Evolutionary conservation across 345 rosid genomes (phyloP), one percentile per base, ranked within the genome.

Genomic region (Anastatica hierochuntica): DNA sequence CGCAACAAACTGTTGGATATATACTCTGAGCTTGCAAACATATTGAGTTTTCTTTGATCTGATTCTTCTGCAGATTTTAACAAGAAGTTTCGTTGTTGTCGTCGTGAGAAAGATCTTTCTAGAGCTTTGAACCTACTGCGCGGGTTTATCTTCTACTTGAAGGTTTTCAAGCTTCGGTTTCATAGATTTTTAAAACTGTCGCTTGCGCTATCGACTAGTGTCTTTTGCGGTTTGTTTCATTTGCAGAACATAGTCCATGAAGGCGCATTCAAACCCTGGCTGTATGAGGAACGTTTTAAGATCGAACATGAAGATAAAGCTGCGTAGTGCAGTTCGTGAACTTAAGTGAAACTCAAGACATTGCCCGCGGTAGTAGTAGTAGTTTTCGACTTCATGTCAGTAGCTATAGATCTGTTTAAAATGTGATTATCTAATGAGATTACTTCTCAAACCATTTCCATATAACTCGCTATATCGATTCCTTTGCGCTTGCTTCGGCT

Each of bases 91-190:
- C 71, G 14, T 37, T 43, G 21, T 39, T 20, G 10, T 41, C 46
- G 43, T 38, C 10, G 12, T 44, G 7, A 8, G 21, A 58, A 18
- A 49, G 73, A 82, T 60, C 35, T 0, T 19, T 48, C 9, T 27
- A 63, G 68, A 63, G 65, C 49, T 36, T 66, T 85, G 56, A 77
- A 73, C 66, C 72, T 88, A 38, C 66, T 88, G 54, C 97, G 92
- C 7, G 95, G 87, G 37, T 85, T 85, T 61, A 76, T 79, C 80
- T 88, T 54, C 63, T 85, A 85, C 75, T 36, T 85, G 64, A 29
- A 71, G 76, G 97, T 82, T 21, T 21, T 21, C 24, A 2, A 2
- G 24, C 3, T 21, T 21, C 24, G 5, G 5, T 21, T 21, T 21
- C 2, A 5, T 21, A 21, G 5, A 2, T 21, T 2, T 21, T 21